Evolutionary conservation across 1,139 yeast species (phyloP).

Genomic region (Yamadazyma spencermartinsiae): DNA sequence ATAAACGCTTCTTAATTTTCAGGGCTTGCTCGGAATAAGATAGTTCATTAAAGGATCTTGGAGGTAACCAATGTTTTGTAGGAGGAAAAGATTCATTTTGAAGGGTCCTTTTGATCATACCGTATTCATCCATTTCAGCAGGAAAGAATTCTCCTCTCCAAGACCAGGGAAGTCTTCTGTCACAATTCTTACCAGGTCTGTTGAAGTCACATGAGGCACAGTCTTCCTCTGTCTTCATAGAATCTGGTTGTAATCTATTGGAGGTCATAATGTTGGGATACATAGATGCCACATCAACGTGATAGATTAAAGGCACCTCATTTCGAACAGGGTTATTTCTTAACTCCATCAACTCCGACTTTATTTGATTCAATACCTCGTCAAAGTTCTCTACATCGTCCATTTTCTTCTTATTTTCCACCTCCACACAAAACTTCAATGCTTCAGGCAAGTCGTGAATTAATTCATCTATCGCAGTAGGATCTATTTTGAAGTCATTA

Average conservation of each 20-base stretch:
- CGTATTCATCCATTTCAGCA: slow-evolving; percentile 87
- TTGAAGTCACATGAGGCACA: slow-evolving; percentile 98
- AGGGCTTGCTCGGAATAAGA: slow-evolving; percentile 76
- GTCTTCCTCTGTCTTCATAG: slow-evolving; percentile 92
- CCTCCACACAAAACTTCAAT: slow-evolving; percentile 77
- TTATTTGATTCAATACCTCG: slow-evolving; percentile 64
- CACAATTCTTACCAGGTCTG: slow-evolving; percentile 92
- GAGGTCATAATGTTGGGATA: slow-evolving; percentile 99
- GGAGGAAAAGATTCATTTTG: slow-evolving; percentile 79
- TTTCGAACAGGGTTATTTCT: slow-evolving; percentile 61
- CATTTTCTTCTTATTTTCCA: slow-evolving; percentile 70
- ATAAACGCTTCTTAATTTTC: slow-evolving; percentile 72
- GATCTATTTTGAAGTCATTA: slow-evolving; percentile 73
- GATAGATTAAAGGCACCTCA: slow-evolving; percentile 88
- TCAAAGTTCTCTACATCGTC: slow-evolving; percentile 81
- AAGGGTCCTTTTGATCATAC: slow-evolving; percentile 82
- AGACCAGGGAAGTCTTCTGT: slow-evolving; percentile 89
- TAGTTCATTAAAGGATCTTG: slow-evolving; percentile 70
- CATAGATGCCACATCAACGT: slow-evolving; percentile 99
- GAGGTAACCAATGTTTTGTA: slow-evolving; percentile 53
- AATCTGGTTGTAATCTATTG: slow-evolving; percentile 95
- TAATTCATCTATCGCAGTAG: slow-evolving; percentile 80
- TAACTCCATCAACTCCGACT: slow-evolving; percentile 53
- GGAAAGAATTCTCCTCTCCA: slow-evolving; percentile 98
- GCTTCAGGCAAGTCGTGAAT: slow-evolving; percentile 73